phyloP scores from a whole-genome alignment of 108 stramenopile species.

The Parmales sp. region DNA sequence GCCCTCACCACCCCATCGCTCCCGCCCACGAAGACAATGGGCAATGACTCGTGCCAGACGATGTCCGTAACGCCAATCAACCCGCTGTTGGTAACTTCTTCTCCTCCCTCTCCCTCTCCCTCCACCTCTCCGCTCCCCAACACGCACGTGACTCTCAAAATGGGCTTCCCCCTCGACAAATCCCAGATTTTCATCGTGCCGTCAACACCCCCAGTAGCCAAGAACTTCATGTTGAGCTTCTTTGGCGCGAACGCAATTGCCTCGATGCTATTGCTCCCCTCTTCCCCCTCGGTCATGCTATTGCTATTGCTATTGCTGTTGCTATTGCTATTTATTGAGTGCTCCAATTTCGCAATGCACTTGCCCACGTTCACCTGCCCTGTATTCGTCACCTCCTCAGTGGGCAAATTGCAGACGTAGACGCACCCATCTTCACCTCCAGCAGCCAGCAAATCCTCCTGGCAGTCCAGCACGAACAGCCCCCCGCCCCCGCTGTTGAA shows the following conservation, averaged over 20 bases:
- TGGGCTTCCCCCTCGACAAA: background rate
- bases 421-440: background rate
- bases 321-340: too few relatives aligned
- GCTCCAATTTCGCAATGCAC: background rate
- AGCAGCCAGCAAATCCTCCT: background rate
- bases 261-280: background rate
- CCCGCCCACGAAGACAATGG: background rate
- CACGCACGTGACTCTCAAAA: background rate
- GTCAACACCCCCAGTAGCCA: slow-evolving; percentile 2
- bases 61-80: too few relatives aligned
- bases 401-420: background rate
- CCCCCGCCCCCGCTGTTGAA: background rate
- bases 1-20: background rate
- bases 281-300: background rate
- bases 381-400: too few relatives aligned
- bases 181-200: background rate
- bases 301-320: too few relatives aligned
- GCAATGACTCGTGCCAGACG: too few relatives aligned
- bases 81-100: too few relatives aligned
- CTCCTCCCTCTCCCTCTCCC: background rate
- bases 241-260: background rate
- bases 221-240: background rate
- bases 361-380: background rate
- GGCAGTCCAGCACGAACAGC: background rate
- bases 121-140: background rate